Evolutionary conservation across 495 filamentous ascomycete species (phyloP), one percentile per base, ranked within the genome.

Genomic region (Aspergillus saccharolyticus): DNA sequence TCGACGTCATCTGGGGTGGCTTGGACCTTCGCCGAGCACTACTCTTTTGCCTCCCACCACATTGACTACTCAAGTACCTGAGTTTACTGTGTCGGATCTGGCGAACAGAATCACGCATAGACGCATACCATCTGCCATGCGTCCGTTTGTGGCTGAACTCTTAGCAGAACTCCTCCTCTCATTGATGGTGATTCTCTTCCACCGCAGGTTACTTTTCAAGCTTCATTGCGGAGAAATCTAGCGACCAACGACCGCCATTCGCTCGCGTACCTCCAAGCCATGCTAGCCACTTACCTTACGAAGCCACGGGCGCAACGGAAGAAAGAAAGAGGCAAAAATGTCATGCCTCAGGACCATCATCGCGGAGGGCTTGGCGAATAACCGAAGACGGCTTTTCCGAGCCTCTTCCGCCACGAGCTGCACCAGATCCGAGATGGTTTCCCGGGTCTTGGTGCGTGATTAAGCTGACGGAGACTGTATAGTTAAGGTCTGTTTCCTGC

Each of bases 281-380:
- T 39, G 33, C 12, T 39, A 39, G 33, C 33, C 33, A 39, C 33
- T 12, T 39, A 39, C 33, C 33, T 12, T 39, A 39, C 33, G 33
- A 39, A 39, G 33, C 33, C 33, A 39, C 2, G 33, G 12, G 2
- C 10, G 33, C 2, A 39, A 12, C 7, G 4, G 10, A 39, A 15
- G 33, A 15, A 39, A 39, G 14, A 39, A 10, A 30, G 25, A 43
- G 21, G 10, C 43, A 55, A n/a, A 14, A 10, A n/a, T 55, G 22
- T n/a, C 53, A 47, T 33, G 33, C 25, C 25, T 4, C 25, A 42
- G 16, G 70, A 68, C 45, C 69, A 39, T 73, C 55, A 33, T 70
- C 22, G 70, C 70, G 4, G 61, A 70, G 22, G 70, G 72, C 56
- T 30, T 21, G 20, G 20, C 18, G 44, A 47, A 16, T 20, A 17